Conservation (phyloP, 805 yeast species). For the Yueomyces sp. region DNA sequence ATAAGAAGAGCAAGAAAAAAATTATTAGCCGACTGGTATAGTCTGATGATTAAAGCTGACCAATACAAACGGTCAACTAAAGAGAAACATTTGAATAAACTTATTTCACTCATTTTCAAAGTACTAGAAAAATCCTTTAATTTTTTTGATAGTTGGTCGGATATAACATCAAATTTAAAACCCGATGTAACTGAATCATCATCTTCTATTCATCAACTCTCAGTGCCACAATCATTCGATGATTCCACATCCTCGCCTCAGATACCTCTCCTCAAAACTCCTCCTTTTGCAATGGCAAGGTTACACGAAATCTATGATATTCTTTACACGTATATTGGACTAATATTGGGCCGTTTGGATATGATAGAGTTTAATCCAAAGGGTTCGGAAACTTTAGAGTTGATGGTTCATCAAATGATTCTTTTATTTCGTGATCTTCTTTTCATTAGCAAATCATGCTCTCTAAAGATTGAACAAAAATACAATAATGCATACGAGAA, state of each 20-base stretch:
- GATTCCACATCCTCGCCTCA: neutral
- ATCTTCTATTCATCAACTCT: neutral
- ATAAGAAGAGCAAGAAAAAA: conserved; percentile 55
- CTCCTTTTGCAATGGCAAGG: conserved; percentile 54
- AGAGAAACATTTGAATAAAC: conserved; percentile 42
- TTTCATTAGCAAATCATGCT: conserved; percentile 41
- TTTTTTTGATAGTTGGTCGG: conserved; percentile 53
- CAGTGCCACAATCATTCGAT: neutral
- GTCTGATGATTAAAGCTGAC: conserved; percentile 61
- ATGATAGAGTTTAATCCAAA: conserved; percentile 58
- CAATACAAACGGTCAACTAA: conserved; percentile 55
- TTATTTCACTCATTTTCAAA: conserved; percentile 52
- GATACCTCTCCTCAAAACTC: conserved; percentile 33
- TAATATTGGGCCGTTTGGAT: conserved; percentile 66
- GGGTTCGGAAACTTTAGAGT: conserved; percentile 58
- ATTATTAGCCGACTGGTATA: conserved; percentile 70
- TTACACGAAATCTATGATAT: conserved; percentile 51
- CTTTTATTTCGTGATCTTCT: conserved; percentile 49
- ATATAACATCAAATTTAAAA: neutral
- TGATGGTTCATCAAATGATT: conserved; percentile 55
- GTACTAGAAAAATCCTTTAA: conserved; percentile 51
- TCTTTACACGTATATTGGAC: conserved; percentile 45
- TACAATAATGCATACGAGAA: conserved; percentile 18
- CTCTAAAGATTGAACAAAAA: conserved; percentile 22
- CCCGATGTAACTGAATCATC: neutral